A percentile compares a stretch with the other conserved stretches of the same genome.
These are phyloP conservation scores for Filobasidium floriforme DNA, from an alignment of 768 basidiomycete species.

Conservation along the genomic window DNA sequence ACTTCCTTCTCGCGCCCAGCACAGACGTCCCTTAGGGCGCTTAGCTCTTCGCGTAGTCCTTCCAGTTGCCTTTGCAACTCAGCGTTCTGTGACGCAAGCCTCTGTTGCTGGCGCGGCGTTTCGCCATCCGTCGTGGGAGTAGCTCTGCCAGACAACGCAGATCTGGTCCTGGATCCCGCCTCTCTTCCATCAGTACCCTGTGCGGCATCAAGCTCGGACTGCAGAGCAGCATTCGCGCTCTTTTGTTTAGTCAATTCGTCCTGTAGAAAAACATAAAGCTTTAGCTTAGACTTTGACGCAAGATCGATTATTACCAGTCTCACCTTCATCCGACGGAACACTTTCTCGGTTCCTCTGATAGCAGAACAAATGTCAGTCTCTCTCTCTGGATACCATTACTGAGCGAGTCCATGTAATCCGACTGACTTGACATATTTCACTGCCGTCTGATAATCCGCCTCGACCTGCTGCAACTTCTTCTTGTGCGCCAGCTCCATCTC, in stretches of 20 bases:
- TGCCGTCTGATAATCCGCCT: constrained; percentile 90
- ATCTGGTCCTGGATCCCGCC: constrained; percentile 48
- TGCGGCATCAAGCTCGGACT: constrained; percentile 68
- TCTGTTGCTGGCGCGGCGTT: constrained; percentile 29
- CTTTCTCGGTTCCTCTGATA: constrained; percentile 74
- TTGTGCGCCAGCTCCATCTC: constrained; percentile 73
- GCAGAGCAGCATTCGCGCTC: constrained; percentile 76
- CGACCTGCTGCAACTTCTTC: constrained; percentile 74
- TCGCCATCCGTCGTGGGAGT: constrained; percentile 35
- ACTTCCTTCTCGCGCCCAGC: constrained; percentile 41
- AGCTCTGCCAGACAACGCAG: constrained; percentile 34
- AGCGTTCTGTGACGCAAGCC: constrained; percentile 32
- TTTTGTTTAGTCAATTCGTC: constrained; percentile 66
- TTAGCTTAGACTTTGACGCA: constrained; percentile 14
- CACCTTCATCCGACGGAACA: constrained; percentile 89
- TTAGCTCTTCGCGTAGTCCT: constrained; percentile 38
- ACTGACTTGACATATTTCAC: constrained; percentile 83
- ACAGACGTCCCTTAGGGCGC: constrained; percentile 38
- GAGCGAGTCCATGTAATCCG: neutral
- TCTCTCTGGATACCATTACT: neutral
- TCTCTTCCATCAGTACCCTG: constrained; percentile 58
- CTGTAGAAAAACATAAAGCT: constrained; percentile 5
- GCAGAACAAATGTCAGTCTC: neutral
- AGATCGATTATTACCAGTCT: neutral
- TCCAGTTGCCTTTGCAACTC: constrained; percentile 22